Conservation (phyloP, 495 filamentous ascomycete species). For the Poronia punctata region DNA sequence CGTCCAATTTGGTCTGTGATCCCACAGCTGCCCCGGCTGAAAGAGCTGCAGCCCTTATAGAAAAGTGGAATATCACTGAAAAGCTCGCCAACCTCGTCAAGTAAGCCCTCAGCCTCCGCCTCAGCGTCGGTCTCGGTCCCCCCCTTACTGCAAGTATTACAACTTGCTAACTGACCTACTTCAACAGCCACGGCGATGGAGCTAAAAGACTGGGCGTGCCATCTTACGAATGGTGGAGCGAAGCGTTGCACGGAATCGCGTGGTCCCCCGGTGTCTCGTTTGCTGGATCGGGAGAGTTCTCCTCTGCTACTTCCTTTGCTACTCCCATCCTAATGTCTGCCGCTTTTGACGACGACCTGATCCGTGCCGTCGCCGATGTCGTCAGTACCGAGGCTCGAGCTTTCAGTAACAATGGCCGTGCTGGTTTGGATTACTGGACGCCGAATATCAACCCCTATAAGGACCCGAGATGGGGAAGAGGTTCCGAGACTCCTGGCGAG, state of each 20-base stretch:
- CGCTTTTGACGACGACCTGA: conserved; percentile 53
- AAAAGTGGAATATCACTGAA: conserved; percentile 34
- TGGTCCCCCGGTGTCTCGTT: conserved; percentile 29
- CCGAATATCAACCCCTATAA: conserved; percentile 61
- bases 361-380: conserved; percentile 48
- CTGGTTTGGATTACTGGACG: conserved; percentile 53
- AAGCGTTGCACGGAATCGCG: conserved; percentile 42
- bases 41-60: conserved; percentile 34
- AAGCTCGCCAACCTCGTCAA: conserved; percentile 37
- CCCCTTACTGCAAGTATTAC: too few relatives aligned
- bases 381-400: conserved; percentile 56
- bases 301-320: conserved; percentile 57
- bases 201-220: conserved; percentile 33
- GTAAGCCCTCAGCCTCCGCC: conserved; percentile 3
- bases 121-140: too few relatives aligned
- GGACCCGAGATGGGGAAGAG: conserved; percentile 55
- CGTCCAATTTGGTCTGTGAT: conserved; percentile 41
- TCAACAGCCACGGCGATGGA: conserved; percentile 27
- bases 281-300: conserved; percentile 27
- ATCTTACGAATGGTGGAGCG: conserved; percentile 47
- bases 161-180: too few relatives aligned
- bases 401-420: conserved; percentile 51
- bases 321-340: conserved; percentile 54
- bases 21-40: conserved; percentile 36
- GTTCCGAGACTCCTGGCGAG: conserved; percentile 57